These are phyloP conservation scores for Trifolium fragiferum DNA, from an alignment of 306 rosid genomes.

Conservation along the genomic window DNA sequence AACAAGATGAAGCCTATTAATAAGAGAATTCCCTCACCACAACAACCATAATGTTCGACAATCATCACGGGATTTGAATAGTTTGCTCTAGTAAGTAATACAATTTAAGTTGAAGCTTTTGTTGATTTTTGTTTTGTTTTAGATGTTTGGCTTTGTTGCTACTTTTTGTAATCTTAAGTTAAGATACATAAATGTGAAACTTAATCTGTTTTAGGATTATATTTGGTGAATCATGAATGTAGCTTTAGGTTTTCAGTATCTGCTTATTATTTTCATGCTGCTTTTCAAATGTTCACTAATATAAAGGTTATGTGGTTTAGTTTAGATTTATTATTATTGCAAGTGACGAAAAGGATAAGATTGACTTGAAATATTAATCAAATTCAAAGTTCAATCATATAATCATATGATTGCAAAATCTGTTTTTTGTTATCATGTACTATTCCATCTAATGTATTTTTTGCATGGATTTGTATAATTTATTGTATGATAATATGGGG, in stretches of 20 bases:
- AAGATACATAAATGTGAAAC: conserved; percentile 4
- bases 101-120: conserved; percentile 14
- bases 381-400: neutral
- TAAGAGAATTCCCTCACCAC: conserved; percentile 63
- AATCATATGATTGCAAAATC: neutral
- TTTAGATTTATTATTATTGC: neutral
- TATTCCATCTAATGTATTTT: neutral
- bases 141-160: neutral
- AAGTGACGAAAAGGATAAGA: neutral
- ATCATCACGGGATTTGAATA: neutral
- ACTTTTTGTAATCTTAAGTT: conserved; percentile 22
- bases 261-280: neutral
- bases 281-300: neutral
- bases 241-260: conserved; percentile 1
- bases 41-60: conserved; percentile 45
- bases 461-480: neutral
- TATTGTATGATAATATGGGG: neutral
- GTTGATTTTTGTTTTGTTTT: conserved; percentile 10
- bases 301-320: neutral
- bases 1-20: conserved; percentile 63
- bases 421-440: neutral
- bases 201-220: neutral
- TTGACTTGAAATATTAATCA: neutral
- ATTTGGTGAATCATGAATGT: conserved; percentile 10
- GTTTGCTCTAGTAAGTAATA: conserved; percentile 26